Evolutionary conservation across 23 red algal genomes (phyloP), one percentile per base, ranked within the genome.

Genomic region (Gracilaria caudata): DNA sequence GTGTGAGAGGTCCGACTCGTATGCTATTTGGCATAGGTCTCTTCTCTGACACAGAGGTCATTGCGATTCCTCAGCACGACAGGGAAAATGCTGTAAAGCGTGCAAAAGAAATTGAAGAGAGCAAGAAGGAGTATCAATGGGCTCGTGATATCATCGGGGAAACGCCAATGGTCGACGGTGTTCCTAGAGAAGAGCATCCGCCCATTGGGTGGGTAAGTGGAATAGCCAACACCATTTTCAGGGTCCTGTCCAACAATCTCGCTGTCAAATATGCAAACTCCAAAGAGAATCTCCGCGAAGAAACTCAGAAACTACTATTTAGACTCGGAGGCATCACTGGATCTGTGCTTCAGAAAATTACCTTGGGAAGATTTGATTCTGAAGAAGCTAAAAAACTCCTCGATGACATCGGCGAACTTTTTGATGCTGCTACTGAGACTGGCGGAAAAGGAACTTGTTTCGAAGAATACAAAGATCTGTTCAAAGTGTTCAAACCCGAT

Each of bases 391-490:
- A 3, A 56, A 20, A 56, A 4, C 53, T 56, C 53, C 53, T 56
- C 21, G 53, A 56, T 56, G 53, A 20, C 16, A n/a, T 56, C 16
- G 21, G 53, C 21, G 53, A 56, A n/a, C 53, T 56, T 21, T 56
- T 56, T 56, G 53, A 56, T 9, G 45, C 45, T 49, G 45, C 45
- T 9, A 9, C 13, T 49, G 45, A 49, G 45, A 49, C 45, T 13
- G 45, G 13, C 7, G 45, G 45, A 13, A 49, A 49, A 49, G 45
- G 45, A n/a, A n/a, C n/a, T n/a, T n/a, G n/a, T 53, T 16, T 83
- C 36, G 25, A 83, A 4, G 55, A 83, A 36, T 83, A 83, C 57
- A 83, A 68, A 57, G 79, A 83, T 20, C 10, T 83, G 56, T 83
- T 64, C 60, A 47, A 83, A 23, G 59, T 66, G 5, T 83, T 41